A percentile compares a stretch with the other conserved stretches of the same genome.
These are phyloP conservation scores for Pythium oligandrum DNA, from an alignment of 352 stramenopile species.

Conservation along the genomic window DNA sequence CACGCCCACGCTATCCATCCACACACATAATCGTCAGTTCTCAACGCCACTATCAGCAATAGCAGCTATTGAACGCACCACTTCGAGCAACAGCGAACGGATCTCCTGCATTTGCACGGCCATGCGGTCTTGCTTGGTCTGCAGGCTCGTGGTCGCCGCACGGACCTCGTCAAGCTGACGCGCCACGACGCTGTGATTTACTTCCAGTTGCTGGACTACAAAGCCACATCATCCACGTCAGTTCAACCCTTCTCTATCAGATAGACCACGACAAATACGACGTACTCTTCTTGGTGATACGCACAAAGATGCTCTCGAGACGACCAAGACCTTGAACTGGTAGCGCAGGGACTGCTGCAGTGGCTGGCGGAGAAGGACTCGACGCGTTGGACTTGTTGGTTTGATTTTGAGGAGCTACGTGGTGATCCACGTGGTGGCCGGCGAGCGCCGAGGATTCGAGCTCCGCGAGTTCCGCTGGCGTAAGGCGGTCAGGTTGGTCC, in stretches of 20 bases:
- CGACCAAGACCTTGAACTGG: constrained; percentile 44
- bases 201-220: constrained; percentile 66
- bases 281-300: constrained; percentile 82
- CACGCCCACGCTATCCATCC: constrained; percentile 5
- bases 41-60: too few species aligned
- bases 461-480: background rate
- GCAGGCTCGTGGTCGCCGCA: constrained; percentile 11
- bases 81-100: constrained; percentile 1
- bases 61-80: too few species aligned
- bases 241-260: too few species aligned
- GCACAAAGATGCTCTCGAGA: constrained; percentile 82
- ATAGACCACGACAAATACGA: background rate
- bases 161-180: constrained; percentile 60
- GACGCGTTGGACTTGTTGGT: background rate
- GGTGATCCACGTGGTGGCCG: too few species aligned
- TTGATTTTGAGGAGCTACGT: too few species aligned
- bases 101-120: constrained; percentile 52
- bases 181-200: constrained; percentile 54
- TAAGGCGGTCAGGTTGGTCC: background rate
- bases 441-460: background rate
- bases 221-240: background rate
- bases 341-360: background rate
- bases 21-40: too few species aligned
- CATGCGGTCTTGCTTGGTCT: constrained; percentile 47
- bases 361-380: background rate